Evolutionary conservation across 306 rosid genomes (phyloP).

Genomic region (Trifolium dubium): DNA sequence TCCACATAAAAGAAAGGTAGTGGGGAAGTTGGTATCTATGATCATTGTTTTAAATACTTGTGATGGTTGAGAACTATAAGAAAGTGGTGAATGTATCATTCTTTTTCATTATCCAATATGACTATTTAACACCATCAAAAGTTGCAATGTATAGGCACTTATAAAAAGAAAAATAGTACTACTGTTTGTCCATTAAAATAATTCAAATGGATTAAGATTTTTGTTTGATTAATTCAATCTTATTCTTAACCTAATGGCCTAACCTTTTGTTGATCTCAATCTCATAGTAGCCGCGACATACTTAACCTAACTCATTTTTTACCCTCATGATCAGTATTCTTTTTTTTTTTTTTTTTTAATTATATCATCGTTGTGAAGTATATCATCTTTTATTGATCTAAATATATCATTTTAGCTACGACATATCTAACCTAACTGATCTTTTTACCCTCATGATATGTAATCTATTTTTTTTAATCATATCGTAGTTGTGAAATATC

Average conservation of each 20-base stretch:
- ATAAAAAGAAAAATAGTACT: slow-evolving; percentile 20
- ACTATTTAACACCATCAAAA: slow-evolving; percentile 46
- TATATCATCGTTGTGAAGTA: neutral
- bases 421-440: slow-evolving; percentile 18
- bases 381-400: neutral
- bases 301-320: slow-evolving; percentile 15
- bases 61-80: slow-evolving; percentile 47
- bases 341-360: neutral
- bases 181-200: slow-evolving; percentile 29
- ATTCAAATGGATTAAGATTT: slow-evolving; percentile 6
- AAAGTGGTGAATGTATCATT: slow-evolving; percentile 23
- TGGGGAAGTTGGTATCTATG: slow-evolving; percentile 52
- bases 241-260: slow-evolving; percentile 41
- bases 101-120: slow-evolving; percentile 52
- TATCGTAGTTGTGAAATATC: neutral
- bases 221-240: slow-evolving; percentile 28
- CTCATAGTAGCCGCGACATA: slow-evolving; percentile 13
- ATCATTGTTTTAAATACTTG: slow-evolving; percentile 64
- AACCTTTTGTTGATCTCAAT: slow-evolving; percentile 34
- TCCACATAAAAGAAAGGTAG: slow-evolving; percentile 43
- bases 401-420: slow-evolving; percentile 21
- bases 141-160: slow-evolving; percentile 39
- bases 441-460: neutral
- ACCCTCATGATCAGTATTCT: neutral
- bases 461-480: neutral